Conservation (phyloP, 2,329 filamentous ascomycete species). For the Cercospora brassicicola region DNA sequence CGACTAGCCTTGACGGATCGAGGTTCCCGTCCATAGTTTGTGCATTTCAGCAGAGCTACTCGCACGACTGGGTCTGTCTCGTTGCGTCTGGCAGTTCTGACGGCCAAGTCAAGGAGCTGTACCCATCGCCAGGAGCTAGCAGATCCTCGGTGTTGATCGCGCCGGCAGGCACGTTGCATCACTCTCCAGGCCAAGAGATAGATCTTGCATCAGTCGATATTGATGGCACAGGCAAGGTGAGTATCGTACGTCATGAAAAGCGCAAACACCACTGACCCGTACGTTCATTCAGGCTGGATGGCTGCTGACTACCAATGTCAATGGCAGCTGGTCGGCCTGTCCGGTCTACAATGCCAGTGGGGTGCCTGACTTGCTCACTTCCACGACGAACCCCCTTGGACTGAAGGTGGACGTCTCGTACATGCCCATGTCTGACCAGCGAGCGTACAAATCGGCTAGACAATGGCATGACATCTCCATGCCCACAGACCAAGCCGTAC, state of each 20-base stretch:
- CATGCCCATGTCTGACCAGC: background rate
- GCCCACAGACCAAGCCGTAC: background rate
- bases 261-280: background rate
- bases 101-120: background rate
- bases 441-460: background rate
- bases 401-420: background rate
- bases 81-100: background rate
- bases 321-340: background rate
- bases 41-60: background rate
- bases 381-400: background rate
- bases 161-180: background rate
- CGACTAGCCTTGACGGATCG: background rate
- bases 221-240: background rate
- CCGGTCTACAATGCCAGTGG: background rate
- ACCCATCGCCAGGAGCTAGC: background rate
- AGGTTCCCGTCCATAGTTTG: background rate
- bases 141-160: background rate
- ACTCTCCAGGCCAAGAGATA: background rate
- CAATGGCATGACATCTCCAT: background rate
- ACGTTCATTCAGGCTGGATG: background rate
- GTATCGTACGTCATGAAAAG: background rate
- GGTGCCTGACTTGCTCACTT: background rate
- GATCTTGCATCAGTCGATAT: background rate
- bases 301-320: background rate
- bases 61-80: background rate